Conservation (phyloP, 768 basidiomycete species). For the Kwoniella sp. region DNA sequence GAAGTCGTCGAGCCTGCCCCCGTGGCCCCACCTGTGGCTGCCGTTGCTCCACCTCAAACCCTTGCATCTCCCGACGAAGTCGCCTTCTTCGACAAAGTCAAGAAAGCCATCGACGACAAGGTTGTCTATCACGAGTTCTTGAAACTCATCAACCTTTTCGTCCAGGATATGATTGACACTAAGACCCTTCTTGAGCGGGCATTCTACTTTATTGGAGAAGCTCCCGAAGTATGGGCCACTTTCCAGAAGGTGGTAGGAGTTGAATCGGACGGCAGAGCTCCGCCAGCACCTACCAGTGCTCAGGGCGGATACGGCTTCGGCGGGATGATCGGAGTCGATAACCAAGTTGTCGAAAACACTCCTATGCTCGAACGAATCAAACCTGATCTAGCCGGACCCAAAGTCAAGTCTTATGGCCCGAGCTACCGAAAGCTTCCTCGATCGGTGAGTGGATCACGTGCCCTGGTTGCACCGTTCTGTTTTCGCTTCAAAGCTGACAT, state of each 20-base stretch:
- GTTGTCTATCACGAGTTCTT: conserved; percentile 74
- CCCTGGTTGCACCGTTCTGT: too few species aligned
- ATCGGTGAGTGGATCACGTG: conserved; percentile 67
- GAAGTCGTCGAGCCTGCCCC: conserved; percentile 30
- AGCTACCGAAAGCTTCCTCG: conserved; percentile 89
- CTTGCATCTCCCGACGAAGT: conserved; percentile 66
- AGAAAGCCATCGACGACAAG: conserved; percentile 60
- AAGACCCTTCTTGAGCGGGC: conserved; percentile 78
- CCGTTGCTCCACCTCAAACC: conserved; percentile 30
- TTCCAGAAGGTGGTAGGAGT: conserved; percentile 85
- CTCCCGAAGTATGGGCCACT: conserved; percentile 73
- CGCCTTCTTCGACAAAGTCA: conserved; percentile 89
- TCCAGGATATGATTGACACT: conserved; percentile 86
- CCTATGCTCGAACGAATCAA: conserved; percentile 78
- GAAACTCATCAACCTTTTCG: conserved; percentile 86
- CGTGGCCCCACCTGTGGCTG: conserved; percentile 27
- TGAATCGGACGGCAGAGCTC: conserved; percentile 61
- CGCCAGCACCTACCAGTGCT: conserved; percentile 33
- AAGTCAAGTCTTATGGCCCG: conserved; percentile 68
- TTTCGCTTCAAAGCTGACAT: conserved; percentile 10
- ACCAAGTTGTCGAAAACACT: conserved; percentile 71
- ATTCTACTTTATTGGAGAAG: conserved; percentile 73
- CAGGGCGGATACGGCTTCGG: conserved; percentile 51
- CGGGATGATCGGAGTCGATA: conserved; percentile 51
- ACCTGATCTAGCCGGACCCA: conserved; percentile 58